Evolutionary conservation across 768 basidiomycete genomes (phyloP), one percentile per base, ranked within the genome.

Genomic region (Crepidotus variabilis): DNA sequence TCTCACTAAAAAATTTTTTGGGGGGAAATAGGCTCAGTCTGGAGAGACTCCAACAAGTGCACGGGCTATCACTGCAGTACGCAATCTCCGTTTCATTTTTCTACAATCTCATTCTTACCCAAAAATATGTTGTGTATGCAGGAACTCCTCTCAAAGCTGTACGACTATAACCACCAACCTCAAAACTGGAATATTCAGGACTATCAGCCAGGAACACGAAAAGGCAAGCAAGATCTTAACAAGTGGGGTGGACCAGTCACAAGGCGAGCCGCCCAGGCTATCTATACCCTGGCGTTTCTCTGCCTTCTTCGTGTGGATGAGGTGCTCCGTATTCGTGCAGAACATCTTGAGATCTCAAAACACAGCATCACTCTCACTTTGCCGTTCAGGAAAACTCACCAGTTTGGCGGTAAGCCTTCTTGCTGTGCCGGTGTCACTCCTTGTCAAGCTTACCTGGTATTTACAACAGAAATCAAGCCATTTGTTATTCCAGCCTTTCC

Each of bases 271-370:
- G 60, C 73, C 0, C 66, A 68, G 9, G 67, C 70, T 0, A 67
- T 68, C 2, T 75, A 73, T 36, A 66, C 66, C 0, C 43, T 74
- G 11, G 61, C 72, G 2, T 75, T 72, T 49, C n/a, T 69, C 0
- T 75, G 72, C 49, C 47, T 75, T 8, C 61, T 74, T 0, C 68
- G 66, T 2, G 63, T 70, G 49, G 70, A 73, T 51, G 71, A 75
- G 46, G 72, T 69, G 0, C 60, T 75, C 0, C 72, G 72, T 45
- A 69, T 75, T 16, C 60, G 67, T 35, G 23, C 60, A 3, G 61
- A 70, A n/a, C 56, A 75, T 16, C 58, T 73, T 9, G n/a, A 8
- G 35, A 24, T 2, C 18, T 22, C 14, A 21, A 9, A 11, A 14
- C 16, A 8, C 1, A 47, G 48, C 3, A 20, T 53, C 11, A 39